These are phyloP conservation scores for Coniochaeta sp. DNA, from an alignment of 2,329 filamentous ascomycete species.

Conservation along the genomic window DNA sequence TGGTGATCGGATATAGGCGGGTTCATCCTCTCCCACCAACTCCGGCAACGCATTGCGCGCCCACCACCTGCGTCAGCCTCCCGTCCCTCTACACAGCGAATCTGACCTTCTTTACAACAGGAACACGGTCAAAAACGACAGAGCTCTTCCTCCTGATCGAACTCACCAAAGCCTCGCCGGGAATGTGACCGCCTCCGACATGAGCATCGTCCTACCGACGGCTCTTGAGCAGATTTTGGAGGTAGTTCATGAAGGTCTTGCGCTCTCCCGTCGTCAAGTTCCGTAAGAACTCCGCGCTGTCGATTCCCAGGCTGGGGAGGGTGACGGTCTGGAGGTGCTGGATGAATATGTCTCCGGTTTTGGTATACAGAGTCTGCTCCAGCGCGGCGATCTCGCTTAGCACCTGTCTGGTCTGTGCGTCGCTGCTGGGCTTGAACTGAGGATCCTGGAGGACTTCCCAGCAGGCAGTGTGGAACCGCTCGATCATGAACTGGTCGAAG, in stretches of 20 bases:
- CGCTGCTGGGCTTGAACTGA: conserved; percentile 68
- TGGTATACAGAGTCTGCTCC: conserved; percentile 84
- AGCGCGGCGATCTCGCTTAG: conserved; percentile 80
- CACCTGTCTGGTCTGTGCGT: conserved; percentile 84
- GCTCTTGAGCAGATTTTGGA: conserved; percentile 49
- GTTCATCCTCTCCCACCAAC: neutral
- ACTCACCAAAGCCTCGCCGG: neutral
- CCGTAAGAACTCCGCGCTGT: conserved; percentile 52
- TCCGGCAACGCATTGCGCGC: neutral
- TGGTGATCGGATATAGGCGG: neutral
- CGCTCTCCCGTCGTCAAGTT: conserved; percentile 53
- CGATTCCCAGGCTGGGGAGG: conserved; percentile 57
- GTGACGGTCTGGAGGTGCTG: conserved; percentile 57
- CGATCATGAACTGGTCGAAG: conserved; percentile 86
- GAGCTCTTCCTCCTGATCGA: neutral
- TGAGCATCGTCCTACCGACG: conserved; percentile 16
- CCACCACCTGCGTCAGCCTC: neutral
- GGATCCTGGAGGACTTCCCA: conserved; percentile 82
- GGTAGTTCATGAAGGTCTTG: conserved; percentile 57
- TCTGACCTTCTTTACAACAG: neutral
- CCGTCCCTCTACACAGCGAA: neutral
- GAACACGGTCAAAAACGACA: neutral
- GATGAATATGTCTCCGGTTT: conserved; percentile 79
- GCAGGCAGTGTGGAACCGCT: conserved; percentile 78
- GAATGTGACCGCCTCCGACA: neutral